phyloP scores from a whole-genome alignment of 495 filamentous ascomycete species.

The Talaromyces proteolyticus region DNA sequence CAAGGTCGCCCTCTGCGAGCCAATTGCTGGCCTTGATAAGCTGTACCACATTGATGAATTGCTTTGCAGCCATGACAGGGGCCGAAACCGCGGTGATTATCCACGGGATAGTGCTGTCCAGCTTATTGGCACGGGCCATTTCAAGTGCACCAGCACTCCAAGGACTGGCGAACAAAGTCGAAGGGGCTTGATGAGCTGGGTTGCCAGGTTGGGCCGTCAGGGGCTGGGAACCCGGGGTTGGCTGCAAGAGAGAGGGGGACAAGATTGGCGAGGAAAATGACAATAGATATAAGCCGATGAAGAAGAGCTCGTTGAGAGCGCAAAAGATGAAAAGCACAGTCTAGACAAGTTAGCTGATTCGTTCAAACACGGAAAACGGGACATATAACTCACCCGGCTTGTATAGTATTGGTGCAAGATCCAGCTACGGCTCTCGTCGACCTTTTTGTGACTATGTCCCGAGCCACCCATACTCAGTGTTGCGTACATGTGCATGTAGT shows the following conservation, averaged over 20 bases:
- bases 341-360: constrained; percentile 35
- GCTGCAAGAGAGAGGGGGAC: constrained; percentile 71
- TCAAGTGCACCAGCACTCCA: constrained; percentile 90
- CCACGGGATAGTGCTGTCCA: constrained; percentile 82
- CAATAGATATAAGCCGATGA: constrained; percentile 95
- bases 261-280: constrained; percentile 88
- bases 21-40: constrained; percentile 88
- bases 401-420: constrained; percentile 93
- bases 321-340: constrained; percentile 89
- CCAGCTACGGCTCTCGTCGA: constrained; percentile 58
- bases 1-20: constrained; percentile 79
- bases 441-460: constrained; percentile 73
- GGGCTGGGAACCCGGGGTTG: constrained; percentile 34
- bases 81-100: constrained; percentile 73
- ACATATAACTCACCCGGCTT: constrained; percentile 67
- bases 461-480: constrained; percentile 59
- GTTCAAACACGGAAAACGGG: constrained; percentile 1
- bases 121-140: constrained; percentile 88
- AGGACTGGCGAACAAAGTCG: constrained; percentile 71
- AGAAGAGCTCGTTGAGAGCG: constrained; percentile 88
- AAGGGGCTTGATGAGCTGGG: constrained; percentile 58
- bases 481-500: constrained; percentile 92
- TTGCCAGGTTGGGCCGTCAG: constrained; percentile 57
- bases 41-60: constrained; percentile 90
- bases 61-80: constrained; percentile 87